phyloP scores from a whole-genome alignment of 2,329 filamentous ascomycete species.

The Ophiostoma sp. region DNA sequence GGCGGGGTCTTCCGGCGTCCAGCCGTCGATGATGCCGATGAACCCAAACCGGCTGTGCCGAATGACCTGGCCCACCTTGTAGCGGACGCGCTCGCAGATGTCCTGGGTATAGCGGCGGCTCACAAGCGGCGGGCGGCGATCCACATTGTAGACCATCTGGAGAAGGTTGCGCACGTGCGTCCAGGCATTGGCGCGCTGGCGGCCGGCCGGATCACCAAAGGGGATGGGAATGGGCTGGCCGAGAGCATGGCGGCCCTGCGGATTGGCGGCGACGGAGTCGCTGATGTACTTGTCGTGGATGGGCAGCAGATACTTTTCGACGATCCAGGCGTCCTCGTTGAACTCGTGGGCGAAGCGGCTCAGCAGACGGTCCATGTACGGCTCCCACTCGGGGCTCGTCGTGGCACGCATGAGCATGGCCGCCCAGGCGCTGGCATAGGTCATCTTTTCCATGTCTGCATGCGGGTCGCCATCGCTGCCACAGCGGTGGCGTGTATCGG shows the following conservation, averaged over 20 bases:
- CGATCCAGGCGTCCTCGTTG: slow-evolving; percentile 65
- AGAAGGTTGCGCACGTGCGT: slow-evolving; percentile 37
- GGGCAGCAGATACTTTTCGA: slow-evolving; percentile 62
- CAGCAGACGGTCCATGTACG: slow-evolving; percentile 59
- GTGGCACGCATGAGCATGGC: slow-evolving; percentile 51
- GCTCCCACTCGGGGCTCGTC: slow-evolving; percentile 49
- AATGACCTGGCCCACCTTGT: slow-evolving; percentile 76
- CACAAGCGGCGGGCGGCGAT: slow-evolving; percentile 38
- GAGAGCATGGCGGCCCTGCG: neutral
- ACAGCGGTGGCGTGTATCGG: neutral
- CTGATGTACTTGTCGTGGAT: slow-evolving; percentile 46
- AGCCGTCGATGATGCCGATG: slow-evolving; percentile 79
- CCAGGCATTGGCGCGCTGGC: slow-evolving; percentile 31
- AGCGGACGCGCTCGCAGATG: slow-evolving; percentile 46
- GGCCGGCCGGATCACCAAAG: slow-evolving; percentile 21
- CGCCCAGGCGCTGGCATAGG: slow-evolving; percentile 72
- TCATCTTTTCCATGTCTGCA: slow-evolving; percentile 51
- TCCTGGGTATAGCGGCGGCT: slow-evolving; percentile 34
- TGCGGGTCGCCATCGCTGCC: slow-evolving; percentile 46
- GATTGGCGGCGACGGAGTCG: neutral
- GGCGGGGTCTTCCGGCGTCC: slow-evolving; percentile 49
- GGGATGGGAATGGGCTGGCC: neutral
- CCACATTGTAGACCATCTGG: slow-evolving; percentile 41
- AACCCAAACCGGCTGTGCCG: slow-evolving; percentile 75
- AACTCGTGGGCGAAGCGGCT: slow-evolving; percentile 60